Evolutionary conservation across 495 filamentous ascomycete genomes (phyloP), one percentile per base, ranked within the genome.

Genomic region (Aspergillus conjunctus): DNA sequence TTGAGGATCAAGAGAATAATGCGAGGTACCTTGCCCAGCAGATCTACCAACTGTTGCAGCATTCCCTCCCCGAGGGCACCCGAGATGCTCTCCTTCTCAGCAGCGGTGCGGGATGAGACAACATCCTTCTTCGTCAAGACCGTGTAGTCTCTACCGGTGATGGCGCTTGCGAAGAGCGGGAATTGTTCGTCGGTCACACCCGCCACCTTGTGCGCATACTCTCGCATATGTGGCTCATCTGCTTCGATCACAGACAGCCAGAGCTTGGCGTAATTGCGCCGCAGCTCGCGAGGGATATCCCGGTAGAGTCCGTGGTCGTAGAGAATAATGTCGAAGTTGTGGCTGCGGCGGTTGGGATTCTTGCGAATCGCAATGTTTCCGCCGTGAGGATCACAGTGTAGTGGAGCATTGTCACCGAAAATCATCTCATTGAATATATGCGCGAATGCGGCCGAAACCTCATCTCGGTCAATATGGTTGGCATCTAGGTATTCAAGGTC

Each of bases 391-490:
- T 99, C 95, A 72, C 95, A 99, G 76, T 99, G 95, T 34, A 99
- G 79, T 0, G 93, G 91, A 2, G 94, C 93, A 60, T 88, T 79
- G 50, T 87, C 85, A 31, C 94, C 93, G 66, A 99, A 99, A 59
- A 99, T 96, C 95, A 99, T 99, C 71, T 97, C 93, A 77, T 99
- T 99, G 82, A 99, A 99, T 57, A 97, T 93, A 50, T 87, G 86
- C 3, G 93, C 88, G 6, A 99, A 76, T 0, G 93, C 89, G 0
- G 95, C 94, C 7, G 93, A 95, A 22, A 99, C 95, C 75, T 99
- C 95, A 73, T 97, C 95, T 10, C 95, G 88, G 72, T 93, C 88
- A 69, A 99, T 97, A 54, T 83, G 80, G 72, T 94, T 90, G 9
- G 83, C 76, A 73, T 97, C 95, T 3, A 98, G 79, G 72, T 86